Evolutionary conservation across 495 filamentous ascomycete genomes (phyloP).

Genomic region (Podospora fimiseda): DNA sequence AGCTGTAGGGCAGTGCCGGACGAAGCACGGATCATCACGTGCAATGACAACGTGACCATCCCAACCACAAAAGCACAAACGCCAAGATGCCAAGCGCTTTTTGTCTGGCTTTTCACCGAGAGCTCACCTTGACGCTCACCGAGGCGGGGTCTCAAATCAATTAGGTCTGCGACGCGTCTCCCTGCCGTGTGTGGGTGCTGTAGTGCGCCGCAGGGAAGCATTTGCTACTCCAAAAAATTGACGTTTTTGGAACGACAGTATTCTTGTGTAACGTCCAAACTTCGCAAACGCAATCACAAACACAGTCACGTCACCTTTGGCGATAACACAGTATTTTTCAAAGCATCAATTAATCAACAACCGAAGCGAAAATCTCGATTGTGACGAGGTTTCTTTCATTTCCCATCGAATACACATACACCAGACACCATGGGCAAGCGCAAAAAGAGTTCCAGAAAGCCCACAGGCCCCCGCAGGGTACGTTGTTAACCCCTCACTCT

Average conservation of each 20-base stretch:
- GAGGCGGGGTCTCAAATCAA: background rate
- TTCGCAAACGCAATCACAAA: background rate
- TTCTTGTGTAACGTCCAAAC: background rate
- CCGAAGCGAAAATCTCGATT: too few relatives aligned
- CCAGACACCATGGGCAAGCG: conserved; percentile 64
- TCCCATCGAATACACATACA: background rate
- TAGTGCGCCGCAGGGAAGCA: background rate
- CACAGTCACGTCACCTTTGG: too few relatives aligned
- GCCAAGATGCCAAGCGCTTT: background rate
- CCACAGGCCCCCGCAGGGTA: conserved; percentile 79
- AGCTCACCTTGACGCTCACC: background rate
- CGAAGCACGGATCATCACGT: background rate
- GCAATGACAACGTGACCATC: background rate
- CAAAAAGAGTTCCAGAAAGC: conserved; percentile 86
- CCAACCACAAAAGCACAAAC: too few relatives aligned
- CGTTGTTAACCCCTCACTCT: background rate
- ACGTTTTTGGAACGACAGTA: too few relatives aligned
- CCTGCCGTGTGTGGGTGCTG: background rate
- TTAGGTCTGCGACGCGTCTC: background rate
- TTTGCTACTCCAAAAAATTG: too few relatives aligned
- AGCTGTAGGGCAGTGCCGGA: background rate
- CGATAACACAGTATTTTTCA: too few relatives aligned
- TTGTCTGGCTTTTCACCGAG: background rate
- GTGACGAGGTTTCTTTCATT: background rate
- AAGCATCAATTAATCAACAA: too few relatives aligned